A percentile compares a stretch with the other conserved stretches of the same genome.
Evolutionary conservation across 2,329 filamentous ascomycete species (phyloP).

Genomic region (Alternaria longipes): DNA sequence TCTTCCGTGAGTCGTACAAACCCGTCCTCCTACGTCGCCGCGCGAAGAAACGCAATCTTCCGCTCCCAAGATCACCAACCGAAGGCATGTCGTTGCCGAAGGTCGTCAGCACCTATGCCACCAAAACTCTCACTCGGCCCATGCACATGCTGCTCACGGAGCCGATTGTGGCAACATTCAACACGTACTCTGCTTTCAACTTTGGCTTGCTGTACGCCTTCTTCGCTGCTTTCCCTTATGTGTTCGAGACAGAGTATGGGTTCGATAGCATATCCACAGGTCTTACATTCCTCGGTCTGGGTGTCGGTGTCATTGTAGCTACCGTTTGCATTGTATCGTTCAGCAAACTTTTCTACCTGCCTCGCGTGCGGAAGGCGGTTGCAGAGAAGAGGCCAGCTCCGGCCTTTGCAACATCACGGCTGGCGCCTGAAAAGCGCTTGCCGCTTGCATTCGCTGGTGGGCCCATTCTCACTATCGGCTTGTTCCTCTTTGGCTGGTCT

Average conservation of each 20-base stretch:
- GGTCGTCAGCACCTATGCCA: constrained; percentile 13
- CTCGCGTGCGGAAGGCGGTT: constrained; percentile 6
- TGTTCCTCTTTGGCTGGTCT: constrained; percentile 55
- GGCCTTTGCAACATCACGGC: constrained; percentile 18
- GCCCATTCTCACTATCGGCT: constrained; percentile 39
- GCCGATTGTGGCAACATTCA: constrained; percentile 32
- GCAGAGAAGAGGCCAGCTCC: constrained; percentile 5
- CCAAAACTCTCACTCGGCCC: constrained; percentile 56
- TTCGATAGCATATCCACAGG: constrained; percentile 17
- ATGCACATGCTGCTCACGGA: constrained; percentile 53
- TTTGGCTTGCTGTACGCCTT: constrained; percentile 39
- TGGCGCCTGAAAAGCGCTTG: constrained; percentile 45
- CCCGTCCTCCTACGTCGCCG: constrained; percentile 54
- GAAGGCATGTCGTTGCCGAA: constrained; percentile 15
- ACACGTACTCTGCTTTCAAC: constrained; percentile 33
- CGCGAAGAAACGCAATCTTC: constrained; percentile 30
- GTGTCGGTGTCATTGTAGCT: constrained; percentile 13
- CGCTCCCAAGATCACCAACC: constrained; percentile 13
- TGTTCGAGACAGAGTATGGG: constrained; percentile 28
- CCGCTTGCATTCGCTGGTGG: constrained; percentile 49
- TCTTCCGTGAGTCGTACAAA: constrained; percentile 64
- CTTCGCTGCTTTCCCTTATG: constrained; percentile 35
- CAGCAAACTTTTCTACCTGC: constrained; percentile 11
- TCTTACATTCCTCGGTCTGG: constrained; percentile 16
- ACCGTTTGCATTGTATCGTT: constrained; percentile 9